Evolutionary conservation across 176 grass and related monocot species (phyloP).

Genomic region (Pontederia crassipes): DNA sequence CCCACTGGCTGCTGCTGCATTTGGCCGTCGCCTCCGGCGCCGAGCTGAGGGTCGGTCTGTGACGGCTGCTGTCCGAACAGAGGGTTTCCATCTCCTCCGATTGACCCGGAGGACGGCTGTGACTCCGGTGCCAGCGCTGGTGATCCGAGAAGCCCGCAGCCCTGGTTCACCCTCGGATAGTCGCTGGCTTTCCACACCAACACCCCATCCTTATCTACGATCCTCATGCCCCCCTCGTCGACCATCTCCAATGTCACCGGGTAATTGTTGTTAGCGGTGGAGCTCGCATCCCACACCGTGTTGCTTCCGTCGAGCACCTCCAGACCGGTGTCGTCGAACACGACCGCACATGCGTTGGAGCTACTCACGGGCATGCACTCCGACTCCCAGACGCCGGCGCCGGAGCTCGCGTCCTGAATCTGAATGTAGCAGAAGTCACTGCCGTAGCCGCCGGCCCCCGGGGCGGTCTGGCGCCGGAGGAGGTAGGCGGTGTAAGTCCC

Average conservation of each 20-base stretch:
- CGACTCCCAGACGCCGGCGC: conserved; percentile 57
- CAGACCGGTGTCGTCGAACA: conserved; percentile 61
- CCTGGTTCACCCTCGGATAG: conserved; percentile 37
- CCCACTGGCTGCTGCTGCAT: too few relatives aligned
- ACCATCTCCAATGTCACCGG: conserved; percentile 60
- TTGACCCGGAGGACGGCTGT: conserved; percentile 52
- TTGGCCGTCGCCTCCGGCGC: too few relatives aligned
- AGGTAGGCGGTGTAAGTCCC: conserved; percentile 66
- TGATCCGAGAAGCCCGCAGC: conserved; percentile 52
- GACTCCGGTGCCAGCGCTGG: conserved; percentile 37
- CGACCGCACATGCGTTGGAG: conserved; percentile 55
- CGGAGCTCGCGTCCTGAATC: conserved; percentile 24
- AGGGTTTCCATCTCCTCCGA: conserved; percentile 32
- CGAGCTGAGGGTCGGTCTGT: neutral
- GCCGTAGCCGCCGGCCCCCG: conserved; percentile 46
- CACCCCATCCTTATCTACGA: conserved; percentile 77
- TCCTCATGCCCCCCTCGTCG: conserved; percentile 76
- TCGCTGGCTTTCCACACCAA: conserved; percentile 79
- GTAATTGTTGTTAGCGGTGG: conserved; percentile 49
- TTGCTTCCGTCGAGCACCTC: conserved; percentile 71
- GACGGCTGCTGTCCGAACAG: conserved; percentile 36
- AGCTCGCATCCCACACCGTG: conserved; percentile 48
- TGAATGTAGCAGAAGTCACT: conserved; percentile 86
- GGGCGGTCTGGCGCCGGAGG: conserved; percentile 41
- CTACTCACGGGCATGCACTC: conserved; percentile 62